phyloP scores from a whole-genome alignment of 805 yeast genomes.

The Wickerhamomyces subpelliculosus region DNA sequence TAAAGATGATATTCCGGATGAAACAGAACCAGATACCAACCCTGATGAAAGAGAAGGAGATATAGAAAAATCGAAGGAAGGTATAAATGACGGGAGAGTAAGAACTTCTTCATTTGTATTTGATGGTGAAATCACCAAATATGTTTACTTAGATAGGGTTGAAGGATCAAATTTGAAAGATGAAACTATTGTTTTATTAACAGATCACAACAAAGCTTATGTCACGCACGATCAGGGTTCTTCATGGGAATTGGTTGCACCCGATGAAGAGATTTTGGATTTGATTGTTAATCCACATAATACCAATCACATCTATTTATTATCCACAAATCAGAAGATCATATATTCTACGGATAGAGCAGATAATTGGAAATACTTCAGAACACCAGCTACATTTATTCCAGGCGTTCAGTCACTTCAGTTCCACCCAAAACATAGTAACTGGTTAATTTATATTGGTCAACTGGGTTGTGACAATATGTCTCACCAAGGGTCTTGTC shows the following conservation, averaged over 20 bases:
- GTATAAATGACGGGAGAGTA: slow-evolving; percentile 28
- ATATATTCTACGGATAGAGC: slow-evolving; percentile 72
- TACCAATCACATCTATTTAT: slow-evolving; percentile 37
- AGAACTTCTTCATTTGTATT: slow-evolving; percentile 35
- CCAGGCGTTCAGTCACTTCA: slow-evolving; percentile 44
- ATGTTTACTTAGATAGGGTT: slow-evolving; percentile 48
- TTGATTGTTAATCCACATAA: slow-evolving; percentile 55
- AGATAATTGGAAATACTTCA: slow-evolving; percentile 36
- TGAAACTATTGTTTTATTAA: slow-evolving; percentile 59
- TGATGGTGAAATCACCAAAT: slow-evolving; percentile 46
- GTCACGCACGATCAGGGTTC: slow-evolving; percentile 53
- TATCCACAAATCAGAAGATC: slow-evolving; percentile 20
- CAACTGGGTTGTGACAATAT: slow-evolving; percentile 42
- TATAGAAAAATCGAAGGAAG: slow-evolving; percentile 26
- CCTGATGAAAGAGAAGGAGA: slow-evolving; percentile 29
- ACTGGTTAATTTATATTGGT: slow-evolving; percentile 66
- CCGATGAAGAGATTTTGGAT: slow-evolving; percentile 38
- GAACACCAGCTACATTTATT: slow-evolving; percentile 41
- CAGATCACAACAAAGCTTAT: slow-evolving; percentile 43
- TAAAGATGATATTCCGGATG: slow-evolving; percentile 24
- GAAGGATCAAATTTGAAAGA: slow-evolving; percentile 36
- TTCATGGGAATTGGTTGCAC: slow-evolving; percentile 22
- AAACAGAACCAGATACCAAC: slow-evolving; percentile 18
- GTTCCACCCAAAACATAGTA: slow-evolving; percentile 52
- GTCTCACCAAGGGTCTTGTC: slow-evolving; percentile 35